Evolutionary conservation across 768 basidiomycete genomes (phyloP).

Genomic region (Mycena olivaceomarginata): DNA sequence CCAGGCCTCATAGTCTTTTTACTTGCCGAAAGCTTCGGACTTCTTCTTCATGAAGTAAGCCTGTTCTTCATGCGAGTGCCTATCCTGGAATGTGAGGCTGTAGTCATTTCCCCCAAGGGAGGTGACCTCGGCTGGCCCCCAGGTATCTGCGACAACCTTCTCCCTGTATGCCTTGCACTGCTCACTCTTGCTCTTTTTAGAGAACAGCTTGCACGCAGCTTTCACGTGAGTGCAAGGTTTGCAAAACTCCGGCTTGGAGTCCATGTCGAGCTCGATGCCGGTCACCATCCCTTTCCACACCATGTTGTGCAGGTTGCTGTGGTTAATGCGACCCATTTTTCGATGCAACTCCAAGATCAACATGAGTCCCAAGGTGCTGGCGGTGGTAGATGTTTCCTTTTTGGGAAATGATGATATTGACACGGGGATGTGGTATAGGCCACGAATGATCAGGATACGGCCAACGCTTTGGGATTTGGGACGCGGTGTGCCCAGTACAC

Average conservation of each 20-base stretch:
- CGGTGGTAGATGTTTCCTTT: constrained; percentile 24
- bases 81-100: constrained; percentile 36
- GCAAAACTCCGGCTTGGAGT: constrained; percentile 51
- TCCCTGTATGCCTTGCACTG: constrained; percentile 33
- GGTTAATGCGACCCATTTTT: constrained; percentile 58
- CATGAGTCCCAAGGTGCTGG: constrained; percentile 5
- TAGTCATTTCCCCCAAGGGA: constrained; percentile 34
- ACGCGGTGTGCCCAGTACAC: constrained; percentile 18
- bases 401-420: constrained; percentile 7
- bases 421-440: constrained; percentile 50
- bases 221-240: constrained; percentile 50
- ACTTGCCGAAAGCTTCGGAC: constrained; percentile 44
- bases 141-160: constrained; percentile 38
- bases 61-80: constrained; percentile 37
- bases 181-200: constrained; percentile 37
- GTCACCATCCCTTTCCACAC: constrained; percentile 51
- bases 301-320: constrained; percentile 50
- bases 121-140: constrained; percentile 43
- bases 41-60: constrained; percentile 44
- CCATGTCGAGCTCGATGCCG: constrained; percentile 53
- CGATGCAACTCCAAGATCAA: neutral
- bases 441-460: constrained; percentile 46
- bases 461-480: constrained; percentile 41
- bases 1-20: constrained; percentile 53
- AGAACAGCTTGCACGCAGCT: constrained; percentile 39